These are phyloP conservation scores for Gastrodia elata DNA, from an alignment of 106 monocot species.

Conservation along the genomic window DNA sequence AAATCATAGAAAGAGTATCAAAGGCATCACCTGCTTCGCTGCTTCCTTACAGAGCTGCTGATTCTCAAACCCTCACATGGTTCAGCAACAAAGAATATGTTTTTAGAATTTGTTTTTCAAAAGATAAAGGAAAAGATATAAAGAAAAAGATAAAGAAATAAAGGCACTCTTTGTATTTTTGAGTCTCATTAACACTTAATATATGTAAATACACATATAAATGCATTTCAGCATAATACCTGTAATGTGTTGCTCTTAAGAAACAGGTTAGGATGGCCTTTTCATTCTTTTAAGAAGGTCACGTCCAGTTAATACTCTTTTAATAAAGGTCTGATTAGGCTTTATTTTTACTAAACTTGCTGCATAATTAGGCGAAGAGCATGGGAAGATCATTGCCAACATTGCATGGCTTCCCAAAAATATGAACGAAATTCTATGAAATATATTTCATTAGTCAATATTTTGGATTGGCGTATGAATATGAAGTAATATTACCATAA, in stretches of 20 bases:
- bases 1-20: constrained; percentile 6
- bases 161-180: background rate
- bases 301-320: background rate
- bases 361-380: too few relatives aligned
- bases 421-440: too few relatives aligned
- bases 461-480: too few relatives aligned
- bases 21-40: background rate
- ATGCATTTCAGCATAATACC: background rate
- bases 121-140: constrained; percentile 10
- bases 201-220: background rate
- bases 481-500: too few relatives aligned
- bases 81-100: constrained; percentile 8
- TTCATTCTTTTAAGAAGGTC: background rate
- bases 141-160: constrained; percentile 18
- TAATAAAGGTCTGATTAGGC: too few relatives aligned
- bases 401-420: too few relatives aligned
- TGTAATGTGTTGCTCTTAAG: background rate
- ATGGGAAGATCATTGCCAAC: too few relatives aligned
- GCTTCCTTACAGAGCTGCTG: background rate
- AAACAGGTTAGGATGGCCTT: background rate
- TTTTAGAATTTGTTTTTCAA: constrained; percentile 10
- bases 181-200: too few relatives aligned
- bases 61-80: constrained; percentile 9
- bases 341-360: too few relatives aligned
- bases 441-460: too few relatives aligned